phyloP scores from a whole-genome alignment of 73 alveolate species.

The Halteria grandinella region DNA sequence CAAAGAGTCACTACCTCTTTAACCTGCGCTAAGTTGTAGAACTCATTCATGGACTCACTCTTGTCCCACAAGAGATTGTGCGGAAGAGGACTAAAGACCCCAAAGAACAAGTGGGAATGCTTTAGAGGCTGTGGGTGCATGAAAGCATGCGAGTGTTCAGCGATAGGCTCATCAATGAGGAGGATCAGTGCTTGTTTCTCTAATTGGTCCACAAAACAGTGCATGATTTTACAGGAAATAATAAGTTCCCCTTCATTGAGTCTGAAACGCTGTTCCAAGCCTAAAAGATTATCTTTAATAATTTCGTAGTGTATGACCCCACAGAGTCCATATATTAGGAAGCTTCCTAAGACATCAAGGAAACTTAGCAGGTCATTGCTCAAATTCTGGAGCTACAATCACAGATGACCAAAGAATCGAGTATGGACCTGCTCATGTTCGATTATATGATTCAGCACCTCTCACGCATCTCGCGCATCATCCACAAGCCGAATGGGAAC shows the following conservation, averaged over 20 bases:
- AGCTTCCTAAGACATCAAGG: too few relatives aligned
- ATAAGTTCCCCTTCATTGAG: too few relatives aligned
- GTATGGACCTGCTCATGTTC: slow-evolving; percentile 83
- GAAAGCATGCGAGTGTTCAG: slow-evolving; percentile 92
- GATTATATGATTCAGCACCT: slow-evolving; percentile 88
- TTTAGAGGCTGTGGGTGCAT: slow-evolving; percentile 91
- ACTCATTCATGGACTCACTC: slow-evolving; percentile 86
- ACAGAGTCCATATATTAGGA: slow-evolving; percentile 30
- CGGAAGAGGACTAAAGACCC: slow-evolving; percentile 66
- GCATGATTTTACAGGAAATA: too few relatives aligned
- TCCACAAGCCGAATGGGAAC: slow-evolving; percentile 87
- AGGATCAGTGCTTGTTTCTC: slow-evolving; percentile 80
- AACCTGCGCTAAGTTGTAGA: slow-evolving; percentile 91
- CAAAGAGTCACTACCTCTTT: slow-evolving; percentile 91
- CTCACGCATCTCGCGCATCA: slow-evolving; percentile 83
- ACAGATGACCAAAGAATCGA: slow-evolving; percentile 83
- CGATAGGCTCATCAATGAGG: slow-evolving; percentile 91
- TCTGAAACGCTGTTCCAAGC: too few relatives aligned
- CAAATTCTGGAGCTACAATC: too few relatives aligned
- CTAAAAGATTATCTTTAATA: slow-evolving; percentile 51
- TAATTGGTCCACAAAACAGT: slow-evolving; percentile 76
- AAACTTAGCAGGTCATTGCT: too few relatives aligned
- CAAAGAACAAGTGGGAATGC: slow-evolving; percentile 62
- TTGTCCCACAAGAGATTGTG: slow-evolving; percentile 79
- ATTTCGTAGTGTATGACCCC: slow-evolving; percentile 39